These are phyloP conservation scores for Echium plantagineum DNA, from an alignment of 257 asterid genomes.

Conservation along the genomic window DNA sequence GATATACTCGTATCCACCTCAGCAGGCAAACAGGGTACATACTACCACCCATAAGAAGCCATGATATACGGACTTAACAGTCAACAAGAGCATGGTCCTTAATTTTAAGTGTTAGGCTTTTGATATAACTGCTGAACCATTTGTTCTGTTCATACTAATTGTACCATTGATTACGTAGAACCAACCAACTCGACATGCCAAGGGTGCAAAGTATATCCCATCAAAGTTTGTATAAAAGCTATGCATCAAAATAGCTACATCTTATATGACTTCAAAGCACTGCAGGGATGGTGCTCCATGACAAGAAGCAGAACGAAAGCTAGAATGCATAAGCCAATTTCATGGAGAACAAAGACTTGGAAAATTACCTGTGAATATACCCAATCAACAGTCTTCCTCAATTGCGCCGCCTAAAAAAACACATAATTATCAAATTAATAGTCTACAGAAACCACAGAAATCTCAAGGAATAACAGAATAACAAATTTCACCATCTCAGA, in stretches of 20 bases:
- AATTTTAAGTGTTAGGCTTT: too few species aligned
- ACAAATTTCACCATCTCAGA: neutral
- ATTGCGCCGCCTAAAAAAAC: conserved; percentile 43
- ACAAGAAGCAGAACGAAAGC: neutral
- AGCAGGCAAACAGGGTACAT: too few species aligned
- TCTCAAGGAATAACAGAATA: neutral
- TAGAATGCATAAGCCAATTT: neutral
- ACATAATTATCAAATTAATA: neutral
- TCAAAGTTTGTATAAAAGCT: too few species aligned
- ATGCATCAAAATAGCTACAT: neutral
- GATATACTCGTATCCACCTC: neutral
- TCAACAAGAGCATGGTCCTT: too few species aligned
- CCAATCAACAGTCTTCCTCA: conserved; percentile 65
- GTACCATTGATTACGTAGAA: too few species aligned
- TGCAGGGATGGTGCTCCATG: neutral
- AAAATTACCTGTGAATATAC: conserved; percentile 54
- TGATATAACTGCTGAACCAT: too few species aligned
- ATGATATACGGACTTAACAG: too few species aligned
- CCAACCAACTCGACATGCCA: too few species aligned
- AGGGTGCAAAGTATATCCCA: too few species aligned
- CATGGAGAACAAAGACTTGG: neutral
- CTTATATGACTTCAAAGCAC: neutral
- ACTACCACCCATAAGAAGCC: too few species aligned
- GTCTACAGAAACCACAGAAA: neutral
- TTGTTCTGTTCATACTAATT: too few species aligned